phyloP scores from a whole-genome alignment of 106 monocot species.

The Gastrodia elata region DNA sequence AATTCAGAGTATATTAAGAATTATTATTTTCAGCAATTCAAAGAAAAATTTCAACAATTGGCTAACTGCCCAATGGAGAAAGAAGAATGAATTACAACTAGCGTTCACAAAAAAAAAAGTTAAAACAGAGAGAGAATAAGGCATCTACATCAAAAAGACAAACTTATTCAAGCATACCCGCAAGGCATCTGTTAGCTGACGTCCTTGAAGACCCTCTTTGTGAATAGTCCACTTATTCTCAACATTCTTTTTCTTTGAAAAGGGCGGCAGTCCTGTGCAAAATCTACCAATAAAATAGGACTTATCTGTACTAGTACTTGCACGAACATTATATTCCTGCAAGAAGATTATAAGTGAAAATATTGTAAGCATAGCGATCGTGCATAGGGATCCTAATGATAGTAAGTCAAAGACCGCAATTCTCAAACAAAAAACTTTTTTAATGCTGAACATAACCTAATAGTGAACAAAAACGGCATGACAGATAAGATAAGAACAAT shows the following conservation, averaged over 20 bases:
- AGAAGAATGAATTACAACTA: background rate
- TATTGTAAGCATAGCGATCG: background rate
- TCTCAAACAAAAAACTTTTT: background rate
- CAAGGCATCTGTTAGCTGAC: slow-evolving; percentile 20
- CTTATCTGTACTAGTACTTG: slow-evolving; percentile 21
- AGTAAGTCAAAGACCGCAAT: background rate
- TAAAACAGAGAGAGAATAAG: background rate
- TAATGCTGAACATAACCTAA: background rate
- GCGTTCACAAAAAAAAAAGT: background rate
- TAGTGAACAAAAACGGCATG: background rate
- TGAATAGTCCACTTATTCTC: slow-evolving; percentile 31
- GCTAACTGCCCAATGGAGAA: background rate
- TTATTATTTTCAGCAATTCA: too few relatives aligned
- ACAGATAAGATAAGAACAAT: background rate
- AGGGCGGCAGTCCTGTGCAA: slow-evolving; percentile 19
- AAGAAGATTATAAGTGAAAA: background rate
- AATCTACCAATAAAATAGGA: slow-evolving; percentile 27
- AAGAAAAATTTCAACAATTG: too few relatives aligned
- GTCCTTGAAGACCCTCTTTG: slow-evolving; percentile 23
- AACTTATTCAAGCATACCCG: slow-evolving; percentile 5
- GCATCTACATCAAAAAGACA: background rate
- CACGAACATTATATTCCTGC: slow-evolving; percentile 27
- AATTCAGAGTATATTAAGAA: slow-evolving; percentile 1
- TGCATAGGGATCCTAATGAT: background rate
- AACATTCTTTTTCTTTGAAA: slow-evolving; percentile 26